Conservation (phyloP, 2,329 filamentous ascomycete species). For the Cadophora sp. region DNA sequence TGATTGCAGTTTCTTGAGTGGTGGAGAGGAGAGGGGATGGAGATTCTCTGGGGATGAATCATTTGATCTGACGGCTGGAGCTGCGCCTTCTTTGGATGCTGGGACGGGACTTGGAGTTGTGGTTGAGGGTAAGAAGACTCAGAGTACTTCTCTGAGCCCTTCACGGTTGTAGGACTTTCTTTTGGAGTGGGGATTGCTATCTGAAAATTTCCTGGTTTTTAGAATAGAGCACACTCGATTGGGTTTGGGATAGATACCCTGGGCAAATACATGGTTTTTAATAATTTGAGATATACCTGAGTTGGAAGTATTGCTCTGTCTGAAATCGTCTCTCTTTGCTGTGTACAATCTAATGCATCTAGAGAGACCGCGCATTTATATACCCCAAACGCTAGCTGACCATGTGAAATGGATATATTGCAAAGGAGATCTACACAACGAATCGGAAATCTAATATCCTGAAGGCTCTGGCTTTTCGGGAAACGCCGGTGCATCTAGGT, state of each 20-base stretch:
- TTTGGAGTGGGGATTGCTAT: not conserved
- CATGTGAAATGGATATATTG: not conserved
- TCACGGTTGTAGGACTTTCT: slow-evolving; percentile 24
- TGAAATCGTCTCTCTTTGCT: not conserved
- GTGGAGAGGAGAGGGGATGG: slow-evolving; percentile 90
- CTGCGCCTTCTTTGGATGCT: slow-evolving; percentile 41
- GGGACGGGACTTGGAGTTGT: slow-evolving; percentile 47
- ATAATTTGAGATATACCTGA: not conserved
- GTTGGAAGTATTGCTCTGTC: not conserved
- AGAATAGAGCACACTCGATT: not conserved
- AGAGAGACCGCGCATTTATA: not conserved
- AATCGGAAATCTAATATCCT: slow-evolving; percentile 40
- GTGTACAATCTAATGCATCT: not conserved
- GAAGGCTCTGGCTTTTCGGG: slow-evolving; percentile 43
- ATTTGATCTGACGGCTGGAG: slow-evolving; percentile 50
- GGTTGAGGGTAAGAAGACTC: slow-evolving; percentile 42
- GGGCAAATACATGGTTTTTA: not conserved
- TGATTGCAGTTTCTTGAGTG: slow-evolving; percentile 81
- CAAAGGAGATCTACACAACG: not conserved
- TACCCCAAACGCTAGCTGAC: not conserved
- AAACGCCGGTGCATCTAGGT: slow-evolving; percentile 54
- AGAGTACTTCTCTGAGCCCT: slow-evolving; percentile 15
- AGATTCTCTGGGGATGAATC: slow-evolving; percentile 64
- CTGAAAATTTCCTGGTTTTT: not conserved
- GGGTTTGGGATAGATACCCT: slow-evolving; percentile 12